A percentile compares a stretch with the other conserved stretches of the same genome.
These are phyloP conservation scores for Speleostelium caveatum DNA, from an alignment of 78 protist species.

Conservation along the genomic window DNA sequence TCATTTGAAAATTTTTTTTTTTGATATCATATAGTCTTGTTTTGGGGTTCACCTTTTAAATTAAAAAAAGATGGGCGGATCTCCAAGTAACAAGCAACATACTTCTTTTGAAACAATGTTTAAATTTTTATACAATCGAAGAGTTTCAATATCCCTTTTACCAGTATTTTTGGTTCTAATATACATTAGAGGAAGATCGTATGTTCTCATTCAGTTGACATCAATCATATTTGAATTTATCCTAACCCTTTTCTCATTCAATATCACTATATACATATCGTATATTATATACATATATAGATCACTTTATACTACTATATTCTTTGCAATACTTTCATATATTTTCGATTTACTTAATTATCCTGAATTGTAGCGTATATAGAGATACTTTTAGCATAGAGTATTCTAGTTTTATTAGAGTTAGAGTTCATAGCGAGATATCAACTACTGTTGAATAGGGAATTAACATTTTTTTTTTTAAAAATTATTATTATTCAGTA, in stretches of 20 bases:
- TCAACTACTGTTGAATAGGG: too few relatives aligned
- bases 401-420: background rate
- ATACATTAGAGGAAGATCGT: conserved; percentile 27
- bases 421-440: background rate
- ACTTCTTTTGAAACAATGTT: conserved; percentile 65
- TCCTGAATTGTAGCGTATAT: conserved; percentile 13
- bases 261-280: background rate
- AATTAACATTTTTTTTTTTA: too few relatives aligned
- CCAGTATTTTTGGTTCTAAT: conserved; percentile 8
- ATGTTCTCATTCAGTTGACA: too few relatives aligned
- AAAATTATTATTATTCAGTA: background rate
- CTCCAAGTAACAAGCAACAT: too few relatives aligned
- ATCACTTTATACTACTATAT: conserved; percentile 5
- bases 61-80: too few relatives aligned
- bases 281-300: background rate
- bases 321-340: conserved; percentile 13
- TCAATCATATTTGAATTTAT: too few relatives aligned
- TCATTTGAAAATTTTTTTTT: too few relatives aligned
- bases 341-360: conserved; percentile 35
- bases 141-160: conserved; percentile 12
- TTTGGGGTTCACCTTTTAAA: too few relatives aligned
- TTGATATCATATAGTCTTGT: too few relatives aligned
- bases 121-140: conserved; percentile 25
- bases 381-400: background rate
- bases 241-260: background rate